Evolutionary conservation across 83 land plant species (phyloP), one percentile per base, ranked within the genome.

Genomic region (Larix sibirica): DNA sequence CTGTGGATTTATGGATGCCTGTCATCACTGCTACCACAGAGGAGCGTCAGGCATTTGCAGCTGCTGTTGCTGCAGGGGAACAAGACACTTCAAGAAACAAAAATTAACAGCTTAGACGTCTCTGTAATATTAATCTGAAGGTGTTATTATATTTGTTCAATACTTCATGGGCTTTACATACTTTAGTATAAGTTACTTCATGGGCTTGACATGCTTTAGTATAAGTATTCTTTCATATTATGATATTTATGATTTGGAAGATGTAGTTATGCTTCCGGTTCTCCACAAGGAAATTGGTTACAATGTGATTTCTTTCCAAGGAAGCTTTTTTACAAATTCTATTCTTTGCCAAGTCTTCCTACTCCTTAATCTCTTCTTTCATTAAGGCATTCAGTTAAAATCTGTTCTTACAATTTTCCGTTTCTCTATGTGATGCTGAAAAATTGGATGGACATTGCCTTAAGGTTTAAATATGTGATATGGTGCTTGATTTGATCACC

Each of bases 1-100:
- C 92, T 31, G 89, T 92, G 31, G 84, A 90, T 81, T 81, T 92
- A 4, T 92, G 95, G 92, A 88, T 92, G 95, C 95, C 92, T 5
- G 91, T 92, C 62, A 92, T 92, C 76, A 92, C 95, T 65, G 95
- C 95, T 36, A 87, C 65, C 33, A 81, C 92, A 3, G 92, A 90
- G 36, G 91, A 90, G 68, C 77, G 91, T 38, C 86, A 91, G 13
- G 83, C 81, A 79, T 62, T 79, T 28, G 81, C 67, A 79, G 67
- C 63, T 38, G 17, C 81, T 79, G 78, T 26, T 40, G 6, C 31
- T 75, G 56, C 6, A 21, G 77, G 42, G 77, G 78, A 50, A 16
- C 31, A 50, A 21, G 40, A 75, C 60, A 50, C 26, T 75, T 21
- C 13, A 36, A 75, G 31, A 13, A 50, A 58, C 7, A 28, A 40